Evolutionary conservation across 257 asterid genomes (phyloP).

Genomic region (Buddleja alternifolia): DNA sequence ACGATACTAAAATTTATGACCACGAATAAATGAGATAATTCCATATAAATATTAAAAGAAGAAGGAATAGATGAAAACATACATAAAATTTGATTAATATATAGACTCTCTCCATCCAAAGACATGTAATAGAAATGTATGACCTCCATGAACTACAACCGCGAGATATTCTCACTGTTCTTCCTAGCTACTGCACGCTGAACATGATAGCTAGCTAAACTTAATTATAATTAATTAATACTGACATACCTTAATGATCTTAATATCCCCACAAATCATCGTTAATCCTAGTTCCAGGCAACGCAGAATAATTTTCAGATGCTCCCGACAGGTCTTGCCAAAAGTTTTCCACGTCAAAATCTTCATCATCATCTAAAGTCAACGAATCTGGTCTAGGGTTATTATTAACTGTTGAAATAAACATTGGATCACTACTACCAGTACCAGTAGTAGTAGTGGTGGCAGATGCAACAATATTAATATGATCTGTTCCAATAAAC

Average conservation of each 20-base stretch:
- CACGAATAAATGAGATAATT: too few relatives aligned
- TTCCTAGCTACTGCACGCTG: background rate
- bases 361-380: constrained; percentile 30
- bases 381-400: constrained; percentile 23
- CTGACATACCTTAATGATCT: background rate
- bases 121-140: too few relatives aligned
- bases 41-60: too few relatives aligned
- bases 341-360: constrained; percentile 23
- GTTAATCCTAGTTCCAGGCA: constrained; percentile 14
- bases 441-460: background rate
- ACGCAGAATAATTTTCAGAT: constrained; percentile 19
- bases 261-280: constrained; percentile 28
- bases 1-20: too few relatives aligned
- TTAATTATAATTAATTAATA: background rate
- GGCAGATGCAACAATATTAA: background rate
- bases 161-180: background rate
- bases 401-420: constrained; percentile 3
- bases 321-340: constrained; percentile 25
- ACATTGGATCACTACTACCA: background rate
- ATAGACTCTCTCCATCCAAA: too few relatives aligned
- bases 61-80: too few relatives aligned
- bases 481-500: background rate
- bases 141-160: background rate
- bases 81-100: too few relatives aligned
- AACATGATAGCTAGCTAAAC: background rate